These are phyloP conservation scores for Quillaja saponaria DNA, from an alignment of 306 rosid genomes.

Conservation along the genomic window DNA sequence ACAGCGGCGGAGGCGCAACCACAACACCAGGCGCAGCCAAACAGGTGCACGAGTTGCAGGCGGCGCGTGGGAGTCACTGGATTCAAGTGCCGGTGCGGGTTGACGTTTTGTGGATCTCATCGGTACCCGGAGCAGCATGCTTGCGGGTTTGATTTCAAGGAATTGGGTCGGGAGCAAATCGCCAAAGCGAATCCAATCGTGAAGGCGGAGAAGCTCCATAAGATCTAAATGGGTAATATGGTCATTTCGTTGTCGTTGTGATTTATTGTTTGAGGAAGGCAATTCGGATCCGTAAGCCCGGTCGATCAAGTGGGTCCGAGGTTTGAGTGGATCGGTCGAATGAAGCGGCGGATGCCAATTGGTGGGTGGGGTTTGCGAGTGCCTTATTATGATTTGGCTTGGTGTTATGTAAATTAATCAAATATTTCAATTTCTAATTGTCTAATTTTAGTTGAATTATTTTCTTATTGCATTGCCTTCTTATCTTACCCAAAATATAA, in stretches of 20 bases:
- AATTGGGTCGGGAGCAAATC: conserved; percentile 71
- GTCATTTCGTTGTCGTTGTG: conserved; percentile 28
- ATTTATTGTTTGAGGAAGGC: not conserved
- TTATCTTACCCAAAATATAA: too few species aligned
- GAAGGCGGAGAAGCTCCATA: conserved; percentile 66
- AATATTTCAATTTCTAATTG: conserved; percentile 3
- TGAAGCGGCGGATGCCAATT: not conserved
- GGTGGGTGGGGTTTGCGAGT: conserved; percentile 8
- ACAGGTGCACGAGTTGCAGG: conserved; percentile 59
- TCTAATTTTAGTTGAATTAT: too few species aligned
- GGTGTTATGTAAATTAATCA: conserved; percentile 23
- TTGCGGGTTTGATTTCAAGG: conserved; percentile 74
- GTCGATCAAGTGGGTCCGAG: not conserved
- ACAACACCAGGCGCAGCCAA: conserved; percentile 31
- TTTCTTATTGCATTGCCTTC: too few species aligned
- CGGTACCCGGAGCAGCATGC: conserved; percentile 79
- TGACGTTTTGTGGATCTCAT: conserved; percentile 70
- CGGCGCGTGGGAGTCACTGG: conserved; percentile 89
- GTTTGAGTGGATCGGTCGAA: not conserved
- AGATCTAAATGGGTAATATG: conserved; percentile 45
- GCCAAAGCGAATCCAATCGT: conserved; percentile 86
- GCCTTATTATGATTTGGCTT: not conserved
- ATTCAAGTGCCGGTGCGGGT: conserved; percentile 77
- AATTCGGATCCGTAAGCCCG: not conserved
- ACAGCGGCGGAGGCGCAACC: not conserved